Conservation (phyloP, 768 basidiomycete species). For the Paxillus involutus region DNA sequence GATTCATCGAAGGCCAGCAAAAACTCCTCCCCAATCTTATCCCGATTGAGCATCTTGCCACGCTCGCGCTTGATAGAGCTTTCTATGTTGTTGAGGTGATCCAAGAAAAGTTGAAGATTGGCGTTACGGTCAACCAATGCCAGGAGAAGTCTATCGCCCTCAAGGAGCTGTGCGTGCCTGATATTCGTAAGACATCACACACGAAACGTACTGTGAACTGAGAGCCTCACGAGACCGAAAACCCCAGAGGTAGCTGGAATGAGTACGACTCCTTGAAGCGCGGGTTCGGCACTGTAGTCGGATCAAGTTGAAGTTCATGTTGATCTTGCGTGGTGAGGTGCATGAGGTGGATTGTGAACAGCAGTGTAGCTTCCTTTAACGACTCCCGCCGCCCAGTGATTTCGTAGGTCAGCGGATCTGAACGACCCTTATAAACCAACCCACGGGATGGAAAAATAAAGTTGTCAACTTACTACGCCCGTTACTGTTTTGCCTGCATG, state of each 20-base stretch:
- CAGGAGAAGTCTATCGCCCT: conserved; percentile 38
- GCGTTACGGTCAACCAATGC: conserved; percentile 35
- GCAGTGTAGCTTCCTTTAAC: conserved; percentile 17
- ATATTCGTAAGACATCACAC: background rate
- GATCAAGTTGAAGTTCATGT: conserved; percentile 29
- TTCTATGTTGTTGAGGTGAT: conserved; percentile 32
- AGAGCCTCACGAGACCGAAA: conserved; percentile 20
- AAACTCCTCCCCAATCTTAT: conserved; percentile 47
- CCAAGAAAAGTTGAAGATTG: conserved; percentile 38
- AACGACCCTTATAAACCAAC: background rate
- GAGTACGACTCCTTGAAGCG: conserved; percentile 25
- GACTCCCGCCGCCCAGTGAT: too few relatives aligned
- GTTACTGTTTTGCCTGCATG: background rate
- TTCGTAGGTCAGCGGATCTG: conserved; percentile 18
- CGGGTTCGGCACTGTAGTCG: conserved; percentile 18
- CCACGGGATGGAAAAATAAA: background rate
- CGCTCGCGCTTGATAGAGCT: conserved; percentile 26
- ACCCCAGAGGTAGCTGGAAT: conserved; percentile 23
- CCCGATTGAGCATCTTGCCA: conserved; percentile 38
- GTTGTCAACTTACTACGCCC: conserved; percentile 2
- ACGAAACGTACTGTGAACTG: background rate
- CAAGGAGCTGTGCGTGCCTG: conserved; percentile 43
- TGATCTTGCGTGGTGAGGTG: conserved; percentile 29
- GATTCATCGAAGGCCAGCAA: too few relatives aligned
- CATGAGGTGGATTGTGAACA: conserved; percentile 28